These are phyloP conservation scores for Endoconidiophora polonica DNA, from an alignment of 2,329 filamentous ascomycete genomes.

Conservation along the genomic window DNA sequence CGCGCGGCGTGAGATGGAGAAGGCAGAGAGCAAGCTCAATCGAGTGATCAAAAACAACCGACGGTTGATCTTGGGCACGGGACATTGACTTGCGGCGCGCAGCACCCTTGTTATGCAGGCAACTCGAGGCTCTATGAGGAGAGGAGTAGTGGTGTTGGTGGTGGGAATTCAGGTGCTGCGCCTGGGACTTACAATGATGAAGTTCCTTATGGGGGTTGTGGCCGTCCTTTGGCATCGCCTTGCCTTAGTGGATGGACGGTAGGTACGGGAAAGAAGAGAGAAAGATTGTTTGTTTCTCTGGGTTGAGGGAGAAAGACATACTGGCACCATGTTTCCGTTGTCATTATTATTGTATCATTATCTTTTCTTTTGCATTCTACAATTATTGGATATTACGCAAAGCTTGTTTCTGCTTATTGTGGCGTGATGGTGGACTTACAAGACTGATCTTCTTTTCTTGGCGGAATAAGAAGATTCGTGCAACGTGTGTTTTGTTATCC, in stretches of 20 bases:
- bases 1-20: conserved; percentile 43
- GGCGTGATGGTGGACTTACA: no score
- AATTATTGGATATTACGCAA: no score
- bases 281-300: not conserved
- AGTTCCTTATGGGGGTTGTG: conserved; percentile 13
- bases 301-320: not conserved
- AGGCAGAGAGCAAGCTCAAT: conserved; percentile 44
- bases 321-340: not conserved
- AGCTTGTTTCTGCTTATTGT: no score
- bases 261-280: not conserved
- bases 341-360: not conserved
- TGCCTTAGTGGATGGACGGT: conserved; percentile 1
- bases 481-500: no score
- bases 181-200: conserved; percentile 14
- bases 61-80: conserved; percentile 29
- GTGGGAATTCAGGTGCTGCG: conserved; percentile 14
- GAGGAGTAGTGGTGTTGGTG: conserved; percentile 13
- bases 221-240: conserved; percentile 11
- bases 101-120: conserved; percentile 12
- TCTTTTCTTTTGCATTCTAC: not conserved
- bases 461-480: no score
- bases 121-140: conserved; percentile 11
- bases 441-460: no score
- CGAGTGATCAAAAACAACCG: conserved; percentile 43
- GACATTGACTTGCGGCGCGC: conserved; percentile 13